Base-by-base conservation (phyloP, 106 monocot genomes). In the Acorus calamus region DNA sequence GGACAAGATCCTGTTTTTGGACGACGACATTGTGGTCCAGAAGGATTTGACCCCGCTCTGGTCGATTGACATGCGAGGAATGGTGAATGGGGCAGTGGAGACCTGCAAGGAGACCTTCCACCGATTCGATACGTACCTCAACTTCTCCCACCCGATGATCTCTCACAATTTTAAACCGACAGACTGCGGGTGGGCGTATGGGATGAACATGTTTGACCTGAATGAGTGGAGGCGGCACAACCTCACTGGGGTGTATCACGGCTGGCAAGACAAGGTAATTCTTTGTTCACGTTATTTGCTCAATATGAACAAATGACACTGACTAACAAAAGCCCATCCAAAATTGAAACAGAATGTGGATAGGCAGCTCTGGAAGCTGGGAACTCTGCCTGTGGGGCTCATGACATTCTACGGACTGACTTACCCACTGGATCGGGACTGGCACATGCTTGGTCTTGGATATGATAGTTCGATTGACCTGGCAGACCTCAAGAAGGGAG, bases 51-150 rank as follows among this genome's bases (percentile, higher is more conserved):
- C 84, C 6, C 84, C 83, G 45, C 78, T 88, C 43, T 84, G 80
- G 84, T 80, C 71, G 52, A 61, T 84, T 51, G 80, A 88, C 72
- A 64, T 88, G 71, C 83, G 81, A 62, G 88, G 80, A 14, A 88
- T 83, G 83, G 87, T 88, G 56, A 88, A 88, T 73, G 83, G 83
- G 54, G 87, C 87, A 55, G 87, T 88, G 11, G 87, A 88, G 66
- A 88, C 88, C 11, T 88, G 88, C 53, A 88, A 84, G 66, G 83
- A 84, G 73, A 84, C 84, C 66, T 84, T 88, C 66, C 88, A 88
- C 69, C 71, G 88, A 44, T 88, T 81, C 46, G 80, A 88, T 57
- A 83, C 83, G 12, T 88, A 88, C 50, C 75, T 88, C 62, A 83
- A 88, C 50, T 88, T 88, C 72, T 83, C 87, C 14, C 71, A 84